Conservation (phyloP, 345 rosid genomes). For the Eucalyptus tenuipes region DNA sequence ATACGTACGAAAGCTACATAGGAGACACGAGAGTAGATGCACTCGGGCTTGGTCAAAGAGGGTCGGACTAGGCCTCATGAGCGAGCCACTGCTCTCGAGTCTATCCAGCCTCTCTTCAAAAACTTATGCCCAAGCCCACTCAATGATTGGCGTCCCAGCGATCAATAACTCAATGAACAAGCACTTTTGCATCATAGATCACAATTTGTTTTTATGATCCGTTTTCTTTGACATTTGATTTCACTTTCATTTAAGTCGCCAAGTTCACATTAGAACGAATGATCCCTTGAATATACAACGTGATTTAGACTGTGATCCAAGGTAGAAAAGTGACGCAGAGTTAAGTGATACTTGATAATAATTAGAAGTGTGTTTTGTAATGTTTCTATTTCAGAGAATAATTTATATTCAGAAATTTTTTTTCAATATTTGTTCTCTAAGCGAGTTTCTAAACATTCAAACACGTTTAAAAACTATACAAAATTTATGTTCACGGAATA, state of each 20-base stretch:
- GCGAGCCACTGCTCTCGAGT: not conserved
- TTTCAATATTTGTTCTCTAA: accelerated
- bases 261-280: not conserved
- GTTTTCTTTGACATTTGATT: not conserved
- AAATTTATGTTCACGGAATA: accelerated
- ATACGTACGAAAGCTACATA: not conserved
- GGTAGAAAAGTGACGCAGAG: not conserved
- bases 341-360: not conserved
- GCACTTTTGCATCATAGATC: not conserved
- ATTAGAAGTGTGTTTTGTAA: accelerated
- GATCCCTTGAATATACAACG: not conserved
- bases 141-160: accelerated
- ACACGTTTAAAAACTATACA: accelerated
- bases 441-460: accelerated
- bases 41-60: accelerated
- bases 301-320: not conserved
- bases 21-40: not conserved
- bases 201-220: not conserved
- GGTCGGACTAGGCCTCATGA: not conserved
- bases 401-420: accelerated
- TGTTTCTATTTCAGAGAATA: accelerated
- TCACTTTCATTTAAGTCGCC: not conserved
- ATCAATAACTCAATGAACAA: accelerated
- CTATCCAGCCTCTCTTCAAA: not conserved
- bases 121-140: not conserved